Evolutionary conservation across 2,329 filamentous ascomycete genomes (phyloP).

Genomic region (Xenoacremonium recifei): DNA sequence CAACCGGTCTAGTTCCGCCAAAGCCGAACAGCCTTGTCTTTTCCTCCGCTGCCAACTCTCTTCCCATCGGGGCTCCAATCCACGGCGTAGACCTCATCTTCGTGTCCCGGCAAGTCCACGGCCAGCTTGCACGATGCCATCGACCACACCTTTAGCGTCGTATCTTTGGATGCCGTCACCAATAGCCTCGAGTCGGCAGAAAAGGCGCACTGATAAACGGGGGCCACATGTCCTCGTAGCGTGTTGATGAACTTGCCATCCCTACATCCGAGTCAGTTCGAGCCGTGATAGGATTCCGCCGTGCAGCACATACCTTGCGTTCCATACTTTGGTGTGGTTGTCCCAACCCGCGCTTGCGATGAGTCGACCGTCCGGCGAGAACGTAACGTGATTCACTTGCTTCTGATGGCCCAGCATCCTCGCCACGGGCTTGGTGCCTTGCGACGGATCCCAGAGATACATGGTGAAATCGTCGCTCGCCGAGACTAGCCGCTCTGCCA

Average conservation of each 20-base stretch:
- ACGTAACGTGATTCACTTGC: conserved; percentile 92
- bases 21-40: conserved; percentile 75
- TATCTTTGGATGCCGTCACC: conserved; percentile 87
- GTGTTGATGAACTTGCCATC: conserved; percentile 81
- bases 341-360: conserved; percentile 91
- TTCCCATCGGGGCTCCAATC: conserved; percentile 94
- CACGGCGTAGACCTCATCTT: conserved; percentile 90
- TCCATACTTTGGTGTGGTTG: conserved; percentile 94
- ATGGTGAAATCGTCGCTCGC: conserved; percentile 96
- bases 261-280: conserved; percentile 31
- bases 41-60: conserved; percentile 85
- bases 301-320: conserved; percentile 65
- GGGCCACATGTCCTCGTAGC: conserved; percentile 81
- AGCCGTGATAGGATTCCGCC: too few relatives aligned
- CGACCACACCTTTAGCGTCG: conserved; percentile 93
- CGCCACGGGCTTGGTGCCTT: conserved; percentile 80
- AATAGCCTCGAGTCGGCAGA: conserved; percentile 88
- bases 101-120: conserved; percentile 80
- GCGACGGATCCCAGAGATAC: conserved; percentile 86
- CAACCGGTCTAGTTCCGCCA: conserved; percentile 57
- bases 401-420: conserved; percentile 93
- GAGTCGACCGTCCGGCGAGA: conserved; percentile 83
- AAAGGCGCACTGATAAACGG: conserved; percentile 91
- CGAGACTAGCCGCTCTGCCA: conserved; percentile 83
- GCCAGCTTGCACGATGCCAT: conserved; percentile 80